Base-by-base conservation (phyloP, 192 early-diverging fungal genomes). In the Umbelopsis sp. region DNA sequence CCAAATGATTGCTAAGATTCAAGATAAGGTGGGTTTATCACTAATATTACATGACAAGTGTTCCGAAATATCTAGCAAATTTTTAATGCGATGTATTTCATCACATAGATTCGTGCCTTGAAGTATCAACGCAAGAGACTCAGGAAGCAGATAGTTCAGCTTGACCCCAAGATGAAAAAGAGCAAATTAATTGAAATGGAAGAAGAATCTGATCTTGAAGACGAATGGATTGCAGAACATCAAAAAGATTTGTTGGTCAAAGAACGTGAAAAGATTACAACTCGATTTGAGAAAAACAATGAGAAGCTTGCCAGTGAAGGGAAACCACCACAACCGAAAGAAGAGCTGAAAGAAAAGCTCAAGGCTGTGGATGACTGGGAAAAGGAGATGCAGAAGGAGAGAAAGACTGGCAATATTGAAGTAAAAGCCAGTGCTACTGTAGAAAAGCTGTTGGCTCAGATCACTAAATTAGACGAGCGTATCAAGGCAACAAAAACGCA, bases 51-150 rank as follows among this genome's bases (percentile, higher is more conserved):
- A 18, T 18, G 0, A 49, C 1, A 5, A 18, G 51, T 25, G 25
- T 25, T 23, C 23, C 2, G 11, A 53, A 53, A 20, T 2, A 11
- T 6, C 23, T 8, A 12, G 21, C 27, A 30, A 20, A 20, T 7
- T 25, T 55, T 30, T 61, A 61, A 61, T 3, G 1, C 4, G 23
- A 18, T 37, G 45, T 69, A 8, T n/a, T 47, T 68, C 18, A 27
- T 37, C 37, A 30, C 6, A 51, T 78, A 91, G 89, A 81, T 96
- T 44, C 87, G 87, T 18, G 91, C 89, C 10, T 75, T 92, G 27
- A 96, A 98, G 83, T 97, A 97, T 74, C 91, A 97, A 80, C 86
- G 88, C 66, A 83, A 82, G 84, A 85, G 88, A 72, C 70, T 92
- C 20, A 91, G 90, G 71, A 74, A 85, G 51, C 81, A 88, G 49